Base-by-base conservation (phyloP, 2,329 filamentous ascomycete genomes). In the Microdochium bolleyi region DNA sequence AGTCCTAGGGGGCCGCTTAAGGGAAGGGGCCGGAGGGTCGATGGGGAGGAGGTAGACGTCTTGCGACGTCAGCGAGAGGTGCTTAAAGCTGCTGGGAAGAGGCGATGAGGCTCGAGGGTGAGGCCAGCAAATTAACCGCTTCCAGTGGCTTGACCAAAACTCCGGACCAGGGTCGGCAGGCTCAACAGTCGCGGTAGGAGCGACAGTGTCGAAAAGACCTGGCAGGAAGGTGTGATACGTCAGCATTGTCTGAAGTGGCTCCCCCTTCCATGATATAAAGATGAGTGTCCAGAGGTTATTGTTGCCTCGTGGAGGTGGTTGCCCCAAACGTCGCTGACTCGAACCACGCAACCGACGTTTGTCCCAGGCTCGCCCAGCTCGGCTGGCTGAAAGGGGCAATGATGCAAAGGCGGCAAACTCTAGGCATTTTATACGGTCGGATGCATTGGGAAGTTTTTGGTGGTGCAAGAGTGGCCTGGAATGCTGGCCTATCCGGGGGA, bases 1-100 rank as follows among this genome's bases (percentile, higher is more conserved):
- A 52, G 59, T 59, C 63, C 59, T 59, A 58, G 62, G 54, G 57
- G 60, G 60, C 66, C 62, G 57, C 51, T 53, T 51, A 46, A 52
- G 44, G 22, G 55, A 55, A 56, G 57, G 60, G 56, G 62, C 53
- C 57, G 56, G 56, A 56, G 61, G 60, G 54, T 55, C 50, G 46
- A 58, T 51, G 53, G 55, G 54, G 50, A 55, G 50, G 30, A 58
- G 54, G 54, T 57, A 51, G 49, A 53, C 53, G 55, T 64, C 60
- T 50, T 58, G 49, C 37, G 41, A 46, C 19, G 37, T 41, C 37
- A 7, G 30, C 25, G 30, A 27, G 34, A 51, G 51, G 49, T 52
- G 52, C 51, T 55, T 58, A 55, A 59, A 51, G 54, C 64, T 64
- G 53, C 55, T 61, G 46, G 57, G 55, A 52, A 61, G 62, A 63